Evolutionary conservation across 2,329 filamentous ascomycete species (phyloP).

Genomic region (Penicillium vulpinum): DNA sequence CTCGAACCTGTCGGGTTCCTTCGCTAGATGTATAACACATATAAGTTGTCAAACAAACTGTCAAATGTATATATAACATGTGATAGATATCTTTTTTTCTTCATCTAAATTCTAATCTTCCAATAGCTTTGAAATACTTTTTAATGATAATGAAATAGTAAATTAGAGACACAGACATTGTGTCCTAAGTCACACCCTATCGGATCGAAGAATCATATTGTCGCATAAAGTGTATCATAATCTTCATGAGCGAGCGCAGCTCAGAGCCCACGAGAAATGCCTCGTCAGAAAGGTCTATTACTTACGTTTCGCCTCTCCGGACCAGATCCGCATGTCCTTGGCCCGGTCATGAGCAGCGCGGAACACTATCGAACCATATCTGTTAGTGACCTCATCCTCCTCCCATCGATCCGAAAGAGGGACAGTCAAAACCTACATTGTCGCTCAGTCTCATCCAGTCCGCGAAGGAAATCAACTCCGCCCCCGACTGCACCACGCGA

Average conservation of each 20-base stretch:
- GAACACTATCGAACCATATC: constrained; percentile 55
- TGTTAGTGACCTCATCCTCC: constrained; percentile 18
- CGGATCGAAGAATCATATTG: not conserved
- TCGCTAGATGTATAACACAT: not conserved
- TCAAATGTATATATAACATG: too few species aligned
- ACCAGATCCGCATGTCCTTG: constrained; percentile 69
- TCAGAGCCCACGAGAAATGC: constrained; percentile 16
- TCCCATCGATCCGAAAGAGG: not conserved
- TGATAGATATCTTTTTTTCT: not conserved
- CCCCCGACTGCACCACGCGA: constrained; percentile 67
- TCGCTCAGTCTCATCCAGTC: constrained; percentile 87
- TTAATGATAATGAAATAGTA: too few species aligned
- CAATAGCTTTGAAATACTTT: not conserved
- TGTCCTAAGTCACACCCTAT: constrained; percentile 1
- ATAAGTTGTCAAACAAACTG: too few species aligned
- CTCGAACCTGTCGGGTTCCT: not conserved
- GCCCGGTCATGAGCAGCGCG: constrained; percentile 71
- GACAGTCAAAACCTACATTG: constrained; percentile 47
- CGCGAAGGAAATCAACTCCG: constrained; percentile 77
- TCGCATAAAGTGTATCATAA: not conserved
- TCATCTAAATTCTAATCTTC: not conserved
- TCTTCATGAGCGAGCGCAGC: constrained; percentile 28
- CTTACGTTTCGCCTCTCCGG: constrained; percentile 60
- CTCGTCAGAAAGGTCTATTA: constrained; percentile 16
- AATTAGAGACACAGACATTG: too few species aligned